Conservation (phyloP, 257 asterid species). For the Solanum gandarillasii region DNA sequence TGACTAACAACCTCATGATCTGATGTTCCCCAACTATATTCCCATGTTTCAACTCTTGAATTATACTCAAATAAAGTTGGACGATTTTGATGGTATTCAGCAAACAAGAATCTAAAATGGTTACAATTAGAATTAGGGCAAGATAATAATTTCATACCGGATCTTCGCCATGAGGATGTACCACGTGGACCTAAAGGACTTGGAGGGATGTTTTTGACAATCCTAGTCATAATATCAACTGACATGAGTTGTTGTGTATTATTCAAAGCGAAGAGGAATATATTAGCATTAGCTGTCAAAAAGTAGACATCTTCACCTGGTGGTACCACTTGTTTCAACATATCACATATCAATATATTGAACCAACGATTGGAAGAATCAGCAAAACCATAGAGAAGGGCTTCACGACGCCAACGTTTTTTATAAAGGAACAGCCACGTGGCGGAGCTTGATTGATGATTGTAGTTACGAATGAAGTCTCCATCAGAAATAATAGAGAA, state of each 20-base stretch:
- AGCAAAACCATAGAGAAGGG: constrained; percentile 26
- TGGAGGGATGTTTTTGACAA: constrained; percentile 25
- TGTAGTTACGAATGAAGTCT: constrained; percentile 24
- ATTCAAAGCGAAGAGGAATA: constrained; percentile 31
- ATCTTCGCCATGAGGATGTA: constrained; percentile 34
- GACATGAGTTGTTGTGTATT: constrained; percentile 29
- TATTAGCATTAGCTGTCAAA: constrained; percentile 30
- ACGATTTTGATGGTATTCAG: constrained; percentile 12
- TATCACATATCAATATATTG: constrained; percentile 15
- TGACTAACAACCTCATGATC: background rate
- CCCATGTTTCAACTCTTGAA: constrained; percentile 11
- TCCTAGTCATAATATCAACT: constrained; percentile 19
- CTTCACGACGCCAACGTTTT: constrained; percentile 29
- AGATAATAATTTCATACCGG: constrained; percentile 27
- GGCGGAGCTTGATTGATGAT: constrained; percentile 13
- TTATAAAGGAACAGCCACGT: constrained; percentile 31
- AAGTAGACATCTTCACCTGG: constrained; percentile 35
- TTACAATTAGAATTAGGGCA: constrained; percentile 2
- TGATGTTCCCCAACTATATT: background rate
- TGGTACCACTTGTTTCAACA: constrained; percentile 24
- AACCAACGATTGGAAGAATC: constrained; percentile 22
- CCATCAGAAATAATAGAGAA: constrained; percentile 16
- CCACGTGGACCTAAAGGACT: constrained; percentile 41
- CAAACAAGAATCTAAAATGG: constrained; percentile 21
- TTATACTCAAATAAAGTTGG: constrained; percentile 23